Conservation (phyloP, 305 asterid species). For the Solanum chacoense region DNA sequence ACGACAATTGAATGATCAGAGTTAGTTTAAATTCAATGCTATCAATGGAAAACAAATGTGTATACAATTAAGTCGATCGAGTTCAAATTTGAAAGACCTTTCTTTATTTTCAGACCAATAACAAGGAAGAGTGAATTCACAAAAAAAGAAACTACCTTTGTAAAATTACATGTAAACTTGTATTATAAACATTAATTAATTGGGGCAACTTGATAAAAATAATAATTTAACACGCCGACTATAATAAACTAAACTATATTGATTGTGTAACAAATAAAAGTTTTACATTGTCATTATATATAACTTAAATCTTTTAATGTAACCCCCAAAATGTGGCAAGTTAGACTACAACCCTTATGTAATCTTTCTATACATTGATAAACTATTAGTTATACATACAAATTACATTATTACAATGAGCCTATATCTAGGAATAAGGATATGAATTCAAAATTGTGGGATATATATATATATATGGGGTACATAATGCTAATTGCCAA, state of each 20-base stretch:
- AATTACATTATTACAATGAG: neutral
- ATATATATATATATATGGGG: neutral
- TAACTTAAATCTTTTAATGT: neutral
- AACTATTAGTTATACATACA: neutral
- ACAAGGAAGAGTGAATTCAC: neutral
- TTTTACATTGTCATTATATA: neutral
- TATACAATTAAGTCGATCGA: neutral
- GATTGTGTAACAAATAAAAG: neutral
- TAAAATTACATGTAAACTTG: neutral
- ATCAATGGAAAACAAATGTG: neutral
- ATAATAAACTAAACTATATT: neutral
- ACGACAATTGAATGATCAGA: neutral
- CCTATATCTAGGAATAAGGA: neutral
- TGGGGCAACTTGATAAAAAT: neutral
- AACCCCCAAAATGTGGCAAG: neutral
- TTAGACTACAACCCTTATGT: neutral
- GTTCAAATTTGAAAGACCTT: neutral
- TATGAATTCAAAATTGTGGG: neutral
- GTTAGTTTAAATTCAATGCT: neutral
- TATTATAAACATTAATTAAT: neutral
- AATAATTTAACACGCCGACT: neutral
- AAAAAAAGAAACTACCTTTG: neutral
- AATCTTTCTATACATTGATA: neutral
- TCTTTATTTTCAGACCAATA: neutral
- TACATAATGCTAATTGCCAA: slow-evolving; percentile 27